These are phyloP conservation scores for Elongisporangium undulatum DNA, from an alignment of 352 stramenopile species.

Conservation along the genomic window DNA sequence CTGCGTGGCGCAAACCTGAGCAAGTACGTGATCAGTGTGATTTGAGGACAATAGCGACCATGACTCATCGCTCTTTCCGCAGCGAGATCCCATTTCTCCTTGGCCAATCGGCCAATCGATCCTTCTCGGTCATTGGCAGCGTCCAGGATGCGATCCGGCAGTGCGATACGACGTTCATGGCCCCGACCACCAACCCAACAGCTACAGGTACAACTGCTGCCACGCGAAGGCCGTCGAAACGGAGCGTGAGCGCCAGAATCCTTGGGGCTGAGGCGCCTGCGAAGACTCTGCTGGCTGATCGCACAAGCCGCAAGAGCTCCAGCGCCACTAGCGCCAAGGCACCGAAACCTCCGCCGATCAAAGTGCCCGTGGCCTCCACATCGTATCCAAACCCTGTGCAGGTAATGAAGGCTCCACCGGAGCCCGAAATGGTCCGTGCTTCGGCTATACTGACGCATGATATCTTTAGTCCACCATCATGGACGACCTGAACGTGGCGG, in stretches of 20 bases:
- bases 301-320: conserved; percentile 1
- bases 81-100: conserved; percentile 71
- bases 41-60: neutral
- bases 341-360: conserved; percentile 33
- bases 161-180: conserved; percentile 53
- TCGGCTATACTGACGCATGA: neutral
- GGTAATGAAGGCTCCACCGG: conserved; percentile 19
- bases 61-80: conserved; percentile 1
- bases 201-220: neutral
- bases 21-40: conserved; percentile 28
- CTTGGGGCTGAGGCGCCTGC: conserved; percentile 6
- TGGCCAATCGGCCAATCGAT: conserved; percentile 44
- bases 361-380: conserved; percentile 25
- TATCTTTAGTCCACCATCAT: conserved; percentile 44
- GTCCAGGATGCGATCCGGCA: conserved; percentile 67
- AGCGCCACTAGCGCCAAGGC: conserved; percentile 1
- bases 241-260: conserved; percentile 8
- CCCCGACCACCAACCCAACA: conserved; percentile 17
- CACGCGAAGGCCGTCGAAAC: neutral
- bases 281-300: conserved; percentile 8
- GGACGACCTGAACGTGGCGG: conserved; percentile 37
- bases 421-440: neutral
- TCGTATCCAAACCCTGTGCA: conserved; percentile 49
- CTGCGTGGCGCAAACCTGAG: conserved; percentile 62
- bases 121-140: conserved; percentile 70